Conservation (phyloP, 306 rosid genomes). For the Acacia melanoxylon region DNA sequence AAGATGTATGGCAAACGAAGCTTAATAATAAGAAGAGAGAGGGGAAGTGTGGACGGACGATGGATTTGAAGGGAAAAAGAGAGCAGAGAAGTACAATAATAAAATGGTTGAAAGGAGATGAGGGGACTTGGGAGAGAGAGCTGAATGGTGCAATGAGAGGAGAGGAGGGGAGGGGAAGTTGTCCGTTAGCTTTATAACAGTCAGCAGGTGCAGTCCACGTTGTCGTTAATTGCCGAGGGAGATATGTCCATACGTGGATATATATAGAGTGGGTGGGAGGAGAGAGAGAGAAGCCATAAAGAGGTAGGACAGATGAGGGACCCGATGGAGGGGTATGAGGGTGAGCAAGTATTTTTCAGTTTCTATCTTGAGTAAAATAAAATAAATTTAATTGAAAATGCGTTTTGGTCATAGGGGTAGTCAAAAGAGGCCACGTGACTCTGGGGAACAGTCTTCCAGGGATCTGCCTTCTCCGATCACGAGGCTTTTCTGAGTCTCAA, state of each 20-base stretch:
- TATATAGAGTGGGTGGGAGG: conserved; percentile 15
- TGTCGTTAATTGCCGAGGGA: conserved; percentile 70
- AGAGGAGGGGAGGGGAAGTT: conserved; percentile 24
- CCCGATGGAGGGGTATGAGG: conserved; percentile 9
- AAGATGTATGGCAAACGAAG: not conserved
- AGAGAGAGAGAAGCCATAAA: conserved; percentile 34
- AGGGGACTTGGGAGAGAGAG: conserved; percentile 24
- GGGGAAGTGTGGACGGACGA: not conserved
- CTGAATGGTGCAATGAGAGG: conserved; percentile 27
- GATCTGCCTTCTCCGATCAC: conserved; percentile 99
- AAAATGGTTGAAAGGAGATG: conserved; percentile 41
- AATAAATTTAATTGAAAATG: not conserved
- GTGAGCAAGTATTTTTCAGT: conserved; percentile 18
- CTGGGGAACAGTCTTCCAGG: conserved; percentile 93
- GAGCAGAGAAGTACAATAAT: conserved; percentile 34
- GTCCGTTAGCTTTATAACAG: conserved; percentile 65
- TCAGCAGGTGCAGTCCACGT: conserved; percentile 84
- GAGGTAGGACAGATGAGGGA: conserved; percentile 20
- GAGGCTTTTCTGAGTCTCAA: conserved; percentile 62
- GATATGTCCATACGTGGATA: conserved; percentile 26
- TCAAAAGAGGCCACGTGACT: conserved; percentile 96
- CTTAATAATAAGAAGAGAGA: not conserved
- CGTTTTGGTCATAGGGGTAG: conserved; percentile 61
- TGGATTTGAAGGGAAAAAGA: conserved; percentile 10
- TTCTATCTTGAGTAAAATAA: not conserved